These are phyloP conservation scores for Hyaloperonospora brassicae DNA, from an alignment of 352 stramenopile species.

Conservation along the genomic window DNA sequence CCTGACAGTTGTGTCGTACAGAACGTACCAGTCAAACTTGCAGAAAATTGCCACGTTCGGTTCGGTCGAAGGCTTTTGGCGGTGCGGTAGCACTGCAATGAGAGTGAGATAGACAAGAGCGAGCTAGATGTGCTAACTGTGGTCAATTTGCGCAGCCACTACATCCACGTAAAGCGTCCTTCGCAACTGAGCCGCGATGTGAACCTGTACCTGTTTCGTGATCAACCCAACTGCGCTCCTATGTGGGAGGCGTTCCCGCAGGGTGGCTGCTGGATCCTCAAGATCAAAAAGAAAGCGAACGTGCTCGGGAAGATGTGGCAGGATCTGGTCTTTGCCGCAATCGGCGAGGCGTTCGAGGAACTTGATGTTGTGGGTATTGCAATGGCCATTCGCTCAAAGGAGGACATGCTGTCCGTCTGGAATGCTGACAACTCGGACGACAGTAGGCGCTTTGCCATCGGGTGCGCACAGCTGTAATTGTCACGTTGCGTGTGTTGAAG, in stretches of 20 bases:
- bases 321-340: slow-evolving; percentile 87
- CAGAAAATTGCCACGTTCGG: slow-evolving; percentile 86
- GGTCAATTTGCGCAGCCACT: slow-evolving; percentile 42
- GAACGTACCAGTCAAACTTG: slow-evolving; percentile 46
- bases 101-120: neutral
- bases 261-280: slow-evolving; percentile 92
- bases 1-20: slow-evolving; percentile 4
- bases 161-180: slow-evolving; percentile 91
- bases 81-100: slow-evolving; percentile 30
- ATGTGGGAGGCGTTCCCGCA: slow-evolving; percentile 91
- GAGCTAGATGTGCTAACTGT: neutral
- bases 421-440: slow-evolving; percentile 90
- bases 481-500: neutral
- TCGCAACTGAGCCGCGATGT: slow-evolving; percentile 87
- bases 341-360: slow-evolving; percentile 88
- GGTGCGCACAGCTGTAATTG: slow-evolving; percentile 27
- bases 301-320: slow-evolving; percentile 94
- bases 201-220: slow-evolving; percentile 91
- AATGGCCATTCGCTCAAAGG: slow-evolving; percentile 90
- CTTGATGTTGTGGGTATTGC: slow-evolving; percentile 89
- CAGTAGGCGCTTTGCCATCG: slow-evolving; percentile 75
- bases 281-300: slow-evolving; percentile 92
- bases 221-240: slow-evolving; percentile 77
- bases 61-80: slow-evolving; percentile 91
- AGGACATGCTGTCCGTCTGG: slow-evolving; percentile 92